Conservation (phyloP, 2,329 filamentous ascomycete genomes). For the Orbilia brochopaga region DNA sequence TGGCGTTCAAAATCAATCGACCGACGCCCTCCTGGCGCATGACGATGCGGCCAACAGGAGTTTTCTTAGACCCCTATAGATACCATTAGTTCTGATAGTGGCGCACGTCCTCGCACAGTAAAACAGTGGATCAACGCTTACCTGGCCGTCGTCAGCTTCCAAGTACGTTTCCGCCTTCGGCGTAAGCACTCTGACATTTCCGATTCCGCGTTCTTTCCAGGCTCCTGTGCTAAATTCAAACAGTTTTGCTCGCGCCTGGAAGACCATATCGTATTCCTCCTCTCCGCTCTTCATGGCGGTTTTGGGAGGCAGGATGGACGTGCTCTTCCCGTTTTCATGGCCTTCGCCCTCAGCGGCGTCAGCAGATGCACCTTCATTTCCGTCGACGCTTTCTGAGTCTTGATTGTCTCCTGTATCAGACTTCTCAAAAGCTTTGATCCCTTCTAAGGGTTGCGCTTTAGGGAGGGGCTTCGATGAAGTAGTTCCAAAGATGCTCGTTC, state of each 20-base stretch:
- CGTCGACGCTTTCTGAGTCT: constrained; percentile 22
- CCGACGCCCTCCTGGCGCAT: constrained; percentile 50
- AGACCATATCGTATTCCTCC: constrained; percentile 36
- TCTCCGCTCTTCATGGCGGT: constrained; percentile 41
- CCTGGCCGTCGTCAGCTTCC: constrained; percentile 9
- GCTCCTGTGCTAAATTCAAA: constrained; percentile 32
- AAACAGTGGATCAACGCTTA: constrained; percentile 1
- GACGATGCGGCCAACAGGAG: constrained; percentile 29
- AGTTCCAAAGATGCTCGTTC: constrained; percentile 37
- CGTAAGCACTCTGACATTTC: constrained; percentile 30
- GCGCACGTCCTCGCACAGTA: not conserved
- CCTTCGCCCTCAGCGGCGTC: not conserved
- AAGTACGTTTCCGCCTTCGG: constrained; percentile 22
- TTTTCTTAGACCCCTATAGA: constrained; percentile 13
- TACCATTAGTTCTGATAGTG: not conserved
- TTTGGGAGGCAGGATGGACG: constrained; percentile 3
- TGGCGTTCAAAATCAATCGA: constrained; percentile 37
- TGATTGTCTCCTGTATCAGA: constrained; percentile 11
- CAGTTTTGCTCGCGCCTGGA: constrained; percentile 40
- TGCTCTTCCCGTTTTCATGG: constrained; percentile 13
- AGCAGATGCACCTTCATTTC: constrained; percentile 15
- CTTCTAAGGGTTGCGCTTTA: constrained; percentile 38
- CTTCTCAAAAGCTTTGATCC: constrained; percentile 23
- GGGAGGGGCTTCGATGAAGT: constrained; percentile 26
- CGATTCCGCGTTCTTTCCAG: constrained; percentile 47